Evolutionary conservation across 768 basidiomycete genomes (phyloP), one percentile per base, ranked within the genome.

Genomic region (Daedalea quercina): DNA sequence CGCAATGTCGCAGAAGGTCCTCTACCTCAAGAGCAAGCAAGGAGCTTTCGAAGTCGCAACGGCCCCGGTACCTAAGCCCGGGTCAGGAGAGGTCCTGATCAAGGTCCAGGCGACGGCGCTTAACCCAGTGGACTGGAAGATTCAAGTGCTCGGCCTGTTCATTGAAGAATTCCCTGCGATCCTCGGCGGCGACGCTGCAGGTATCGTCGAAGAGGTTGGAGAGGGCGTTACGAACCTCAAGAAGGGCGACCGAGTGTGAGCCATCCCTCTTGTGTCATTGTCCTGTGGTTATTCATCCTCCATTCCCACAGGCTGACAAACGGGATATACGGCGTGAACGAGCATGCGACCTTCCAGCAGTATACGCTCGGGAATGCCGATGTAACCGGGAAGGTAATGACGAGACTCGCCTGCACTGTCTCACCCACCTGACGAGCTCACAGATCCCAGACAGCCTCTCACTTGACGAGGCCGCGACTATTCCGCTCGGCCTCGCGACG

Each of bases 51-150:
- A 15, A 7, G 53, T 60, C 9, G 19, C 19, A 9, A 31, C 46
- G 1, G 42, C 37, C 23, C 40, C 35, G 6, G 57, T 68, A 37
- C 68, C 68, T 12, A 65, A 57, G 37, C 75, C 76, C 0, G 67
- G 69, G 1, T 59, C 62, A 2, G 70, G 69, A 8, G 67, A 79
- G 53, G 46, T 78, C 13, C 65, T 79, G 48, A 65, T 79, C 51
- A 70, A 73, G 54, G 51, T 76, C 45, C 57, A 69, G 35, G 57
- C 73, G 0, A 60, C 64, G 3, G 74, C 68, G 1, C 67, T 81
- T 9, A 79, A 80, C 58, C 80, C 79, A 19, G 44, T 57, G 15
- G 59, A 60, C 40, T 60, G 56, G 54, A 54, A 51, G 31, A 55
- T 60, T 22, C 9, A 59, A 58, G 54, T 57, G 46, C 52, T 58